Evolutionary conservation across 441 rosid genomes (phyloP).

Genomic region (Isatis lusitanica): DNA sequence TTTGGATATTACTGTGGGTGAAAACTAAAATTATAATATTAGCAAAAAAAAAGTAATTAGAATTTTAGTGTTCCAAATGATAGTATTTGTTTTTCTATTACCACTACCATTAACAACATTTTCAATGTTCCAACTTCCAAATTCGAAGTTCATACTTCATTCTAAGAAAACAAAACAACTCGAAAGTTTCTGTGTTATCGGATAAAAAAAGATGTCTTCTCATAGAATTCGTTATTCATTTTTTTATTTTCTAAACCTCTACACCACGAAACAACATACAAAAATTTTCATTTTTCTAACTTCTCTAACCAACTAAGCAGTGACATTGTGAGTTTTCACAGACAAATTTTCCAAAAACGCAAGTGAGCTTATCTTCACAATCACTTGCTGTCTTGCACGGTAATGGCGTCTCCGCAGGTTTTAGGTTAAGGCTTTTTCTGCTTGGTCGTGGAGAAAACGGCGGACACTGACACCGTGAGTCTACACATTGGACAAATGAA

Average conservation of each 20-base stretch:
- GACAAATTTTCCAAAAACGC: slow-evolving; percentile 18
- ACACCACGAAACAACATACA: neutral
- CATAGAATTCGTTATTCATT: neutral
- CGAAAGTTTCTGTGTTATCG: neutral
- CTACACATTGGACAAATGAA: neutral
- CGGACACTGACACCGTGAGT: neutral
- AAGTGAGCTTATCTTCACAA: slow-evolving; percentile 24
- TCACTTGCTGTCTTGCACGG: slow-evolving; percentile 24
- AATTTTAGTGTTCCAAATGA: too few species aligned
- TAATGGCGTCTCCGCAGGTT: slow-evolving; percentile 9
- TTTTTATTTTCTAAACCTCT: neutral
- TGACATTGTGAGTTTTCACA: slow-evolving; percentile 19
- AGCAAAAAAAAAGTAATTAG: too few species aligned
- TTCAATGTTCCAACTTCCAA: too few species aligned
- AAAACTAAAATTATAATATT: too few species aligned
- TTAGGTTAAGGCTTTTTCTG: neutral
- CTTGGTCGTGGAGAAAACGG: neutral
- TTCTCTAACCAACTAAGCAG: neutral
- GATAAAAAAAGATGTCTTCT: too few species aligned
- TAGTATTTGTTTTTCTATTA: too few species aligned
- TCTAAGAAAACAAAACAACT: neutral
- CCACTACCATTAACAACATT: too few species aligned
- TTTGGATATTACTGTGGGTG: too few species aligned
- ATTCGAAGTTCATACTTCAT: neutral
- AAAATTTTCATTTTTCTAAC: neutral